phyloP scores from a whole-genome alignment of 768 basidiomycete genomes.

The Cantharellus anzutake region DNA sequence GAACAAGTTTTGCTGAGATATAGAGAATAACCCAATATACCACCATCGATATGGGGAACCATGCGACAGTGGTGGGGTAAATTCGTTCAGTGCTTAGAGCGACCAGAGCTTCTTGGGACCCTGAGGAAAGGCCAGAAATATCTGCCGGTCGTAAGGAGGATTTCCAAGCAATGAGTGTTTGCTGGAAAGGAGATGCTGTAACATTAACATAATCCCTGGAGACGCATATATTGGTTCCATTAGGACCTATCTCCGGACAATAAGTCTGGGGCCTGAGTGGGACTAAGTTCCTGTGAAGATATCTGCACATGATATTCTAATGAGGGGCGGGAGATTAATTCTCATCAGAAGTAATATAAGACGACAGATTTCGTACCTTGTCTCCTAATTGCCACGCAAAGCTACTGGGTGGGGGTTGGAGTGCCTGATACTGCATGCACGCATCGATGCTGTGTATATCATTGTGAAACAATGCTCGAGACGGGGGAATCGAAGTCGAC shows the following conservation, averaged over 20 bases:
- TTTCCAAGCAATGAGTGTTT: background rate
- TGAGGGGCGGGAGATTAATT: too few relatives aligned
- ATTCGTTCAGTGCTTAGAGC: background rate
- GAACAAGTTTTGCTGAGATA: background rate
- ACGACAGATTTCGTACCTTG: too few relatives aligned
- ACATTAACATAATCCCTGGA: background rate
- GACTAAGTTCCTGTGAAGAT: background rate
- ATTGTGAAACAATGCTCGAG: too few relatives aligned
- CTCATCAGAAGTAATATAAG: too few relatives aligned
- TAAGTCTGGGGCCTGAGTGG: background rate
- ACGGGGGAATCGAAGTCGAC: background rate
- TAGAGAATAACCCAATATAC: background rate
- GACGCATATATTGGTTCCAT: background rate
- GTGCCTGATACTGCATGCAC: too few relatives aligned
- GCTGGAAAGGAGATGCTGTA: background rate
- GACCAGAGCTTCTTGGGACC: background rate
- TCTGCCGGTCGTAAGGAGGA: background rate
- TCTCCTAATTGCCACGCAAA: too few relatives aligned
- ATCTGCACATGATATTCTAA: background rate
- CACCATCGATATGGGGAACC: background rate
- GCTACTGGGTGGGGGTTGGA: too few relatives aligned
- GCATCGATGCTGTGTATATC: too few relatives aligned
- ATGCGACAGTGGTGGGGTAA: background rate
- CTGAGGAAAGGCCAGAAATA: background rate
- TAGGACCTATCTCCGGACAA: background rate